Evolutionary conservation across 208 protist species (phyloP).

Genomic region (Zelonia costaricensis): DNA sequence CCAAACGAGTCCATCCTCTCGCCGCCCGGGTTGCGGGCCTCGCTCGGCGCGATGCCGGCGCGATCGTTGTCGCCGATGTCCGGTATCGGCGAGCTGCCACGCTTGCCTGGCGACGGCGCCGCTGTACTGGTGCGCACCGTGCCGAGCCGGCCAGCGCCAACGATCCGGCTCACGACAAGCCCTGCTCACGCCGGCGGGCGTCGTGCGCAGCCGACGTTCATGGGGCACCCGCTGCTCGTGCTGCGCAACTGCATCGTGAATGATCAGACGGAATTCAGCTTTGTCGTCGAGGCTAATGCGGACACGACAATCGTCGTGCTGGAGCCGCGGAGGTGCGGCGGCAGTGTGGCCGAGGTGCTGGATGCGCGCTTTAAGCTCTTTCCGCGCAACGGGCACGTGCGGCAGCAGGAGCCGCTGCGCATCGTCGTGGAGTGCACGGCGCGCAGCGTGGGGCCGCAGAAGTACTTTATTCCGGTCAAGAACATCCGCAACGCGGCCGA

Average conservation of each 20-base stretch:
- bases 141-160: conserved; percentile 9
- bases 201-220: conserved; percentile 41
- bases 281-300: conserved; percentile 49
- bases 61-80: too few relatives aligned
- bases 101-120: too few relatives aligned
- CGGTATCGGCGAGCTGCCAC: too few relatives aligned
- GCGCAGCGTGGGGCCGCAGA: conserved; percentile 69
- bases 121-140: neutral
- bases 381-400: conserved; percentile 63
- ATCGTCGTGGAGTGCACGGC: conserved; percentile 84
- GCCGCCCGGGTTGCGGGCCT: neutral
- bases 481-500: conserved; percentile 68
- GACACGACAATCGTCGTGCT: conserved; percentile 76
- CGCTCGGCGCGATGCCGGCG: too few relatives aligned
- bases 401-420: conserved; percentile 42
- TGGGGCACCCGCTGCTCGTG: conserved; percentile 67
- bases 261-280: conserved; percentile 71
- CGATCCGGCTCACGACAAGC: conserved; percentile 12
- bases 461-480: conserved; percentile 85
- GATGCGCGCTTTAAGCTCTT: conserved; percentile 85
- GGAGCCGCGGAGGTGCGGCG: conserved; percentile 66
- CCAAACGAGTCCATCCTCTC: too few relatives aligned
- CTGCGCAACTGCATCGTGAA: conserved; percentile 74
- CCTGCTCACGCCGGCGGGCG: neutral
- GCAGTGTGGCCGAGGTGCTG: conserved; percentile 34